These are phyloP conservation scores for Powellomyces hirtus DNA, from an alignment of 192 early-diverging fungal species.

Conservation along the genomic window DNA sequence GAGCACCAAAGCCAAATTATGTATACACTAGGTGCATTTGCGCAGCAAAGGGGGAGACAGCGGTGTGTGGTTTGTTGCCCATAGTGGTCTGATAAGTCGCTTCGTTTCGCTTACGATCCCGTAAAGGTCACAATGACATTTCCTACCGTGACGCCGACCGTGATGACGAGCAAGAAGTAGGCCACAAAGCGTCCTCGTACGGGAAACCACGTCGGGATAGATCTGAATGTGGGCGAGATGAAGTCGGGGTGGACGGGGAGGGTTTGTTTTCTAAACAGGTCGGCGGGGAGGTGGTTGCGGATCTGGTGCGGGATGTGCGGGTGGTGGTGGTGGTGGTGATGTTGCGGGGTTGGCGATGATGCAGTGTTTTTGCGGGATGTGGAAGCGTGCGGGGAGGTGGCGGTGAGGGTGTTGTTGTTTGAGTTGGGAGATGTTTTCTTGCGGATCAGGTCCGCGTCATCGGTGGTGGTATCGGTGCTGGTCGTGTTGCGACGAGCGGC, in stretches of 20 bases:
- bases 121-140: slow-evolving; percentile 24
- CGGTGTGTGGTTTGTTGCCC: no score
- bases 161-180: slow-evolving; percentile 19
- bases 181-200: slow-evolving; percentile 36
- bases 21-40: no score
- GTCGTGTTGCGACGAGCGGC: neutral
- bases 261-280: slow-evolving; percentile 22
- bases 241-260: slow-evolving; percentile 41
- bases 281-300: neutral
- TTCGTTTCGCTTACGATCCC: no score
- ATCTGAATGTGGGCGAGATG: slow-evolving; percentile 39
- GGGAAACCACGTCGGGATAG: slow-evolving; percentile 44
- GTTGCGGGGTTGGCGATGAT: neutral
- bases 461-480: neutral
- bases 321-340: neutral
- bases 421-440: neutral
- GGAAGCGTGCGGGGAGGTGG: neutral
- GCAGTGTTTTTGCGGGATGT: neutral
- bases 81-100: no score
- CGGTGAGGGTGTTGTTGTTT: neutral
- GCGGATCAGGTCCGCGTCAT: slow-evolving; percentile 8
- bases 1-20: no score
- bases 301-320: neutral
- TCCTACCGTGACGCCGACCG: slow-evolving; percentile 19
- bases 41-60: no score